Conservation (phyloP, 768 basidiomycete species). For the Kwoniella dejecticola region DNA sequence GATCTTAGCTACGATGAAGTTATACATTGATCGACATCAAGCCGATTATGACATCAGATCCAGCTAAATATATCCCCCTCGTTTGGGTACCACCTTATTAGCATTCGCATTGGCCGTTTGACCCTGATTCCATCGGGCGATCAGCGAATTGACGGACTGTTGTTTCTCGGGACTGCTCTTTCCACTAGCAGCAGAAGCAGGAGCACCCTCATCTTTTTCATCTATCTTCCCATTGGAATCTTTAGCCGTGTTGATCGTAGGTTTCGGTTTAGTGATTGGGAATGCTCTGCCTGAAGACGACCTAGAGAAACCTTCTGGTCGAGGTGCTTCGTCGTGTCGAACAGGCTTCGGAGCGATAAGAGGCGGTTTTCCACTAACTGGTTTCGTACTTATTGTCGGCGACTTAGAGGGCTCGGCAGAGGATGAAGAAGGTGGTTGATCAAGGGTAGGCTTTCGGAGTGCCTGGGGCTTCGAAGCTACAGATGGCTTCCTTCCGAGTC, state of each 20-base stretch:
- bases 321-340: conserved; percentile 23
- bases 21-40: neutral
- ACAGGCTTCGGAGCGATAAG: conserved; percentile 16
- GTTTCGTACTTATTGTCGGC: neutral
- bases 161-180: conserved; percentile 44
- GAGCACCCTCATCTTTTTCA: neutral
- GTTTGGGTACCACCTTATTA: conserved; percentile 14
- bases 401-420: neutral
- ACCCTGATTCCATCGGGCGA: conserved; percentile 52
- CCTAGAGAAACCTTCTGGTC: conserved; percentile 27
- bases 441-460: conserved; percentile 4
- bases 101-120: conserved; percentile 15
- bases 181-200: neutral
- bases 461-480: conserved; percentile 7
- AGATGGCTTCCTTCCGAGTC: conserved; percentile 41
- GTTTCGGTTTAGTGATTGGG: conserved; percentile 36
- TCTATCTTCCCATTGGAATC: neutral
- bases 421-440: conserved; percentile 1
- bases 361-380: conserved; percentile 5
- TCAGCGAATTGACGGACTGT: conserved; percentile 50
- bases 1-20: no score
- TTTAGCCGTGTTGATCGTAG: neutral
- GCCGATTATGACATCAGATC: neutral
- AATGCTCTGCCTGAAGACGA: conserved; percentile 40
- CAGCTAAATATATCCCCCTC: conserved; percentile 25